Base-by-base conservation (phyloP, 2,329 filamentous ascomycete species). In the Parastagonospora avenae region DNA sequence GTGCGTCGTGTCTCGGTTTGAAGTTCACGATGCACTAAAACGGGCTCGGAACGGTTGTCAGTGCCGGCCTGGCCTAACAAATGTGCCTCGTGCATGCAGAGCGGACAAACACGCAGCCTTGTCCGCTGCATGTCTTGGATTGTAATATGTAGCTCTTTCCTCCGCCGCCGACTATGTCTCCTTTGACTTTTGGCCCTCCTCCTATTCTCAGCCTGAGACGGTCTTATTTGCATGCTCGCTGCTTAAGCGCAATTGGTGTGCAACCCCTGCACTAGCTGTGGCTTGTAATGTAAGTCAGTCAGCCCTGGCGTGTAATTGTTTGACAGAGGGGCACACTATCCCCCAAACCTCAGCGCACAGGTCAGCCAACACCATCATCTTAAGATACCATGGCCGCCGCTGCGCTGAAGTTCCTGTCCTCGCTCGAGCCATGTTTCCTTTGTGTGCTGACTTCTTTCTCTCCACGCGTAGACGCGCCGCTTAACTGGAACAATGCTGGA, bases 401-500 rank as follows among this genome's bases (percentile, higher is more conserved):
- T 53, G 45, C 50, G 50, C 48, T 41, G 45, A 47, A 38, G 29
- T 51, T 57, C 50, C 30, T 42, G 42, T 46, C 50, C 42, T 46
- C 42, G 33, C 19, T 24, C 19, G 19, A 24, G 19, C 28, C 28
- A 43, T 50, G 40, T 41, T 42, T 50, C 35, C 16, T 39, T 35
- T 47, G 28, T 50, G 30, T 54, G 48, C 63, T 66, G 41, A 64
- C 50, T 15, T 14, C 10, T 28, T 11, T 36, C 31, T 15, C 59
- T 68, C 64, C 58, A 64, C 66, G 14, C 14, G 33, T 36, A 36
- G n/a, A 24, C 19, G 19, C 19, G 19, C 19, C 14, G 5, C 7
- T 16, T 46, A 48, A 56, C 55, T 43, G 38, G 30, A 48, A 75
- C 73, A 68, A 63, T 74, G 61, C 61, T 74, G 57, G 70, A 72